phyloP scores from a whole-genome alignment of 1,284 basidiomycete species.

The Sanguinoderma infundibulare region DNA sequence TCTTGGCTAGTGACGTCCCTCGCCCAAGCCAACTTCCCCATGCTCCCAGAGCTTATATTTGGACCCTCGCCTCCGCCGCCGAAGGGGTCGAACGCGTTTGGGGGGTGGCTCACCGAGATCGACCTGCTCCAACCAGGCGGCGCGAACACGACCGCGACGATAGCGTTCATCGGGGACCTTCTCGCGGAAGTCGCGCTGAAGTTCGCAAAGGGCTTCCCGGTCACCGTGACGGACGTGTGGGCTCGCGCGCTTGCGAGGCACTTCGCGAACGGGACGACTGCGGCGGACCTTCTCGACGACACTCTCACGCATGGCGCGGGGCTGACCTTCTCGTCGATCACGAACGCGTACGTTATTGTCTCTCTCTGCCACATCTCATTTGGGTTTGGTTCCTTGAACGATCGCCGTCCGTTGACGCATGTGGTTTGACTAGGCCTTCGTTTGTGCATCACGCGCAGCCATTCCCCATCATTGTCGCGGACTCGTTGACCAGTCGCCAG shows the following conservation, averaged over 20 bases:
- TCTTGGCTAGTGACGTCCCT: constrained; percentile 35
- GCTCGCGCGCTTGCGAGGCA: constrained; percentile 32
- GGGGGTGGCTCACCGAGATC: constrained; percentile 29
- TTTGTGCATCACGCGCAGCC: constrained; percentile 27
- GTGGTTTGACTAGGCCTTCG: constrained; percentile 21
- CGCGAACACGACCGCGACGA: constrained; percentile 6
- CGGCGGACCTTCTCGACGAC: constrained; percentile 22
- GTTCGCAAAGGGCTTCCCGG: constrained; percentile 28
- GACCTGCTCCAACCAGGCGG: constrained; percentile 27
- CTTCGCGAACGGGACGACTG: constrained; percentile 32
- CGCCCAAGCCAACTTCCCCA: constrained; percentile 34
- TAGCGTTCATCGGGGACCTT: constrained; percentile 23
- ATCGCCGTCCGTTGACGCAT: neutral
- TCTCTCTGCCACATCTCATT: neutral
- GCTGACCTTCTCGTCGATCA: constrained; percentile 30
- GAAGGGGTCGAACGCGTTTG: constrained; percentile 10
- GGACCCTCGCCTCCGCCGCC: constrained; percentile 10
- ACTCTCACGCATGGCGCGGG: constrained; percentile 33
- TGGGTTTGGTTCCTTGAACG: too few species aligned
- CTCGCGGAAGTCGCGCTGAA: constrained; percentile 29
- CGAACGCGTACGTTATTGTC: constrained; percentile 27
- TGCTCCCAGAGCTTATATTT: constrained; percentile 30
- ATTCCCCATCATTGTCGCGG: constrained; percentile 33
- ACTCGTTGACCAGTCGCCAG: constrained; percentile 25
- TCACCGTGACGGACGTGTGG: constrained; percentile 34